A percentile compares a stretch with the other conserved stretches of the same genome.
These are phyloP conservation scores for Centaurea solstitialis DNA, from an alignment of 129 eudicot genomes.

Conservation along the genomic window DNA sequence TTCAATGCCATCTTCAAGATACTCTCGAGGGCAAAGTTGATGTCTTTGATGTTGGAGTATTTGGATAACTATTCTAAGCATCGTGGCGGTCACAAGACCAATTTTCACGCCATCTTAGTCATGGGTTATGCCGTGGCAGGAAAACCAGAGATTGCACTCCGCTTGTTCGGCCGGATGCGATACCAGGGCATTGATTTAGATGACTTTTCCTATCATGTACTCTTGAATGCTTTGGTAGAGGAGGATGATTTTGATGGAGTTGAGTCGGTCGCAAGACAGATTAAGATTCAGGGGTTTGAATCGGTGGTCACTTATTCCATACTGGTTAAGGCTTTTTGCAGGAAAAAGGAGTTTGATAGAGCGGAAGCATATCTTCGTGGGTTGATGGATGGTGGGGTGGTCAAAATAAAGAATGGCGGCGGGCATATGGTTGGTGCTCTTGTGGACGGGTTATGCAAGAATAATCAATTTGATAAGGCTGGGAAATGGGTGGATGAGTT, in stretches of 20 bases:
- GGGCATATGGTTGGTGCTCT: constrained; percentile 44
- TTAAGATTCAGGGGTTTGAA: constrained; percentile 58
- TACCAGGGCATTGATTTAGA: constrained; percentile 72
- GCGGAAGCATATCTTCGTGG: constrained; percentile 63
- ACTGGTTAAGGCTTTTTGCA: constrained; percentile 58
- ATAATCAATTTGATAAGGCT: constrained; percentile 52
- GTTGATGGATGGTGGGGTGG: constrained; percentile 31
- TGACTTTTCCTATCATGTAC: constrained; percentile 60
- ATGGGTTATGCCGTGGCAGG: constrained; percentile 93
- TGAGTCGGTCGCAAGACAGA: constrained; percentile 62
- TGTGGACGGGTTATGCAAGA: constrained; percentile 63
- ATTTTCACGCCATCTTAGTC: constrained; percentile 55
- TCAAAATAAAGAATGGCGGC: constrained; percentile 37
- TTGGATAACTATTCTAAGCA: constrained; percentile 36
- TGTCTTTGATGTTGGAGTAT: constrained; percentile 57
- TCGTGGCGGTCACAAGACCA: constrained; percentile 22
- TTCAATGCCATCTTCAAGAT: constrained; percentile 65
- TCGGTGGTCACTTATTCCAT: constrained; percentile 54
- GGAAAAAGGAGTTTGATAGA: constrained; percentile 57
- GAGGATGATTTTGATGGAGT: constrained; percentile 50
- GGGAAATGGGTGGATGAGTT: constrained; percentile 64
- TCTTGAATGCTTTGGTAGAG: constrained; percentile 78
- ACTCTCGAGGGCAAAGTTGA: constrained; percentile 45
- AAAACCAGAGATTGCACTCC: constrained; percentile 63
- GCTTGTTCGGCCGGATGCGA: constrained; percentile 75